Evolutionary conservation across 1,284 basidiomycete genomes (phyloP), one percentile per base, ranked within the genome.

Genomic region (Cryptococcus sp.): DNA sequence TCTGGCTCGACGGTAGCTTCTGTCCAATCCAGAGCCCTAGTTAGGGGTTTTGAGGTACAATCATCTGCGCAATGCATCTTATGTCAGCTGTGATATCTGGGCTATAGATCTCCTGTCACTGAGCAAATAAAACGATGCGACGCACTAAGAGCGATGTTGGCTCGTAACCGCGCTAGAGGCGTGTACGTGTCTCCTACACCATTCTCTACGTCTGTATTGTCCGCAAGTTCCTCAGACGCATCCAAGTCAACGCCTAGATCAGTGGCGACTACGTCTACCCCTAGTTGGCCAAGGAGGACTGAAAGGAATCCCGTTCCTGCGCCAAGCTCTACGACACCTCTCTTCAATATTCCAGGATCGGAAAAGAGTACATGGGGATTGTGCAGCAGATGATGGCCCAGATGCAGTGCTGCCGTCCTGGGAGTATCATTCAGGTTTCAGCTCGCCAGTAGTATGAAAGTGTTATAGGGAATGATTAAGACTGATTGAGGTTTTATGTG

Each of bases 241-340:
- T 53, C n/a, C 25, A 39, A 50, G n/a, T 59, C 63, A 19, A 19
- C 63, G 1, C 67, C 73, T 4, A 76, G 56, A 63, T 76, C 74
- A n/a, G 69, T 74, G 10, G 69, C 64, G 16, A 69, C 64, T 5
- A 75, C 66, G 16, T 57, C 46, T 7, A 54, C 43, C 0, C 70
- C 73, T 0, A 69, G 51, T 53, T 75, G 72, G 5, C 69, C 65
- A 3, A 78, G 61, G 15, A 78, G 62, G 38, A 71, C 65, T 0
- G 73, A 74, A 7, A 80, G 59, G 55, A 79, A 76, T 0, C 78
- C 78, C 11, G 76, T 76, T 1, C 78, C 78, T 7, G 76, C 69
- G 10, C 78, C 78, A 5, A 79, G 66, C 65, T 80, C 78, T 5
- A 80, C 39, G 0, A 74, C 38, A 11, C 56, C 53, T 8, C 23